Percentiles rank a stretch among this genome's conserved stretches.
Evolutionary conservation across 1,139 yeast species (phyloP).

Genomic region (Saccharomyces hybrid): DNA sequence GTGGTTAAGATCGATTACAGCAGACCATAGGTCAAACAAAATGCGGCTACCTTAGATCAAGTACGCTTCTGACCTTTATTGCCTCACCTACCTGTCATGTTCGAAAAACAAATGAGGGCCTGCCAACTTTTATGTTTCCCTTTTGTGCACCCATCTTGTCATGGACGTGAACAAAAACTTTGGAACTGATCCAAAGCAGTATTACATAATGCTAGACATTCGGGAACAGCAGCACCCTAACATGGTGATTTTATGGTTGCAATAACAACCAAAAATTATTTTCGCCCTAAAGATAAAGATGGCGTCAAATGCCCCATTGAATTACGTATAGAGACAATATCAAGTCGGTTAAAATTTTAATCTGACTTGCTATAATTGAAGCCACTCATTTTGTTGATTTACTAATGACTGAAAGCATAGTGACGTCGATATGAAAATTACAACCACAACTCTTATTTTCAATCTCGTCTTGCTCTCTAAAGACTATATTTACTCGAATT

Average conservation of each 20-base stretch:
- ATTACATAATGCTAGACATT: not conserved
- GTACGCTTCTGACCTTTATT: not conserved
- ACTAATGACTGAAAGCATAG: not conserved
- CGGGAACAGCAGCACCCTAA: not conserved
- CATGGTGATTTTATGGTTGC: not conserved
- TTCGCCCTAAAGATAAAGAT: not conserved
- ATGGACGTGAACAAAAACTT: not conserved
- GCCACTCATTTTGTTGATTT: not conserved
- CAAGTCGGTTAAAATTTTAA: not conserved
- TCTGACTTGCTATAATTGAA: not conserved
- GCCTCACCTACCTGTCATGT: not conserved
- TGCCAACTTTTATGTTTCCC: not conserved
- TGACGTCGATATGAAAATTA: not conserved
- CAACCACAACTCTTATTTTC: not conserved
- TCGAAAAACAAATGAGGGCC: not conserved
- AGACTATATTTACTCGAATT: not conserved
- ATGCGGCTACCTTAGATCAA: not conserved
- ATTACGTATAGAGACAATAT: not conserved
- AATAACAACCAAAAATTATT: not conserved
- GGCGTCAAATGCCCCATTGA: not conserved
- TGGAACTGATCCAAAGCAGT: not conserved
- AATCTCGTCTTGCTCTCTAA: not conserved
- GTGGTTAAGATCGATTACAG: not conserved
- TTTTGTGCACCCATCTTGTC: constrained; percentile 35
- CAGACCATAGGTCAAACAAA: not conserved